Conservation (phyloP, 139 green algal species). For the Gonium pectorale region DNA sequence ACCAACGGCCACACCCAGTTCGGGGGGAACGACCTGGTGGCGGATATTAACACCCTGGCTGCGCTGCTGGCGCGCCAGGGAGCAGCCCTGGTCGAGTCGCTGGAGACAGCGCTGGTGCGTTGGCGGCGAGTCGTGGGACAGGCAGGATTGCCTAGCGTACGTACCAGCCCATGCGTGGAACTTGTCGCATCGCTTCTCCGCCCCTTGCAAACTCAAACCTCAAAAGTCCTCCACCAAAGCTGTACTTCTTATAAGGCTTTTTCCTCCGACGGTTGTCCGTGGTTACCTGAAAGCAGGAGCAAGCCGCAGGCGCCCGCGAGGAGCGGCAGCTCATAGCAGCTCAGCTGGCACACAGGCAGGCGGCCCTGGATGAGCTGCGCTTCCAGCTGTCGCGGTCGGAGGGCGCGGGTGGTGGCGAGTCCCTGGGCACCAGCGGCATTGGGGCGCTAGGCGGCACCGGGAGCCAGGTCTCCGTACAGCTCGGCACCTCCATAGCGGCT, state of each 20-base stretch:
- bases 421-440: neutral
- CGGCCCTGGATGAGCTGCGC: slow-evolving; percentile 25
- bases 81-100: slow-evolving; percentile 13
- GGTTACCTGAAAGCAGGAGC: neutral
- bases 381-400: neutral
- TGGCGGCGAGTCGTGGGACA: neutral
- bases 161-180: neutral
- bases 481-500: too few relatives aligned
- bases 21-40: neutral
- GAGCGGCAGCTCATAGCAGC: neutral
- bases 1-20: neutral
- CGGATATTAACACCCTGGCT: slow-evolving; percentile 12
- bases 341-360: slow-evolving; percentile 20
- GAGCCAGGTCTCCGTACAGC: too few relatives aligned
- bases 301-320: neutral
- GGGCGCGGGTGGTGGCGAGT: neutral
- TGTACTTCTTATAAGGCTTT: neutral
- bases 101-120: slow-evolving; percentile 35
- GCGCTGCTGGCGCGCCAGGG: slow-evolving; percentile 35
- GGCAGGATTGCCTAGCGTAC: neutral
- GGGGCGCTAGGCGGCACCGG: neutral
- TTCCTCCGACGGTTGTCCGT: neutral
- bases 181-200: neutral
- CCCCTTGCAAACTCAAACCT: neutral
- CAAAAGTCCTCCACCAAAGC: neutral